phyloP scores from a whole-genome alignment of 257 asterid species.

The Solanum pennellii region DNA sequence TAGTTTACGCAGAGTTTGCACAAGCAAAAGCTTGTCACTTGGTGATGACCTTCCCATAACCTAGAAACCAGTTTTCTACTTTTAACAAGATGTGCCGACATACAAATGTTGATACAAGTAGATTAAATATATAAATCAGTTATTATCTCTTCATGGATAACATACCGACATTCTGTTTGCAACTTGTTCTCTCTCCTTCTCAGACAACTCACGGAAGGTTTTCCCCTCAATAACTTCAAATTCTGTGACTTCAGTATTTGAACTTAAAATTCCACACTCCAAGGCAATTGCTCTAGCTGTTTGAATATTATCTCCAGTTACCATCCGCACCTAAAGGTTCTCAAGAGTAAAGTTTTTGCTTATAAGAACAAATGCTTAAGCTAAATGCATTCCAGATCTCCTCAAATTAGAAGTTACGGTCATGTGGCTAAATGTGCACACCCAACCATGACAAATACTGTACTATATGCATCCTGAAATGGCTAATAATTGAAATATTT shows the following conservation, averaged over 20 bases:
- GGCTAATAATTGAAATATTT: background rate
- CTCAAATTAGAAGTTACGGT: background rate
- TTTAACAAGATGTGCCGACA: slow-evolving; percentile 1
- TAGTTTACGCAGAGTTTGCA: slow-evolving; percentile 71
- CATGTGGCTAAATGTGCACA: background rate
- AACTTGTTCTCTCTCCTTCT: slow-evolving; percentile 56
- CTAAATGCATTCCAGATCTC: background rate
- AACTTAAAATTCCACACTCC: slow-evolving; percentile 82
- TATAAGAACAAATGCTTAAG: background rate
- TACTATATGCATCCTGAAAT: background rate
- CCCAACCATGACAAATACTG: background rate
- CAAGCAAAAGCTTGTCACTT: slow-evolving; percentile 86
- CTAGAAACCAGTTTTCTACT: slow-evolving; percentile 23
- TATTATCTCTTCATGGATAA: background rate
- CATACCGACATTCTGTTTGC: slow-evolving; percentile 60
- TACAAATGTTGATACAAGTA: background rate
- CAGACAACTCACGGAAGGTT: slow-evolving; percentile 73
- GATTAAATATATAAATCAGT: background rate
- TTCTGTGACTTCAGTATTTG: slow-evolving; percentile 48
- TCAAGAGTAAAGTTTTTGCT: background rate
- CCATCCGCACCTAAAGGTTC: slow-evolving; percentile 78
- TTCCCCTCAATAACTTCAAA: slow-evolving; percentile 71
- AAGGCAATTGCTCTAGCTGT: slow-evolving; percentile 92
- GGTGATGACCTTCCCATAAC: slow-evolving; percentile 98
- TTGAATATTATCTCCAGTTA: slow-evolving; percentile 88